Evolutionary conservation across 1,139 yeast genomes (phyloP).

Genomic region (Arxiozyma slooffiae): DNA sequence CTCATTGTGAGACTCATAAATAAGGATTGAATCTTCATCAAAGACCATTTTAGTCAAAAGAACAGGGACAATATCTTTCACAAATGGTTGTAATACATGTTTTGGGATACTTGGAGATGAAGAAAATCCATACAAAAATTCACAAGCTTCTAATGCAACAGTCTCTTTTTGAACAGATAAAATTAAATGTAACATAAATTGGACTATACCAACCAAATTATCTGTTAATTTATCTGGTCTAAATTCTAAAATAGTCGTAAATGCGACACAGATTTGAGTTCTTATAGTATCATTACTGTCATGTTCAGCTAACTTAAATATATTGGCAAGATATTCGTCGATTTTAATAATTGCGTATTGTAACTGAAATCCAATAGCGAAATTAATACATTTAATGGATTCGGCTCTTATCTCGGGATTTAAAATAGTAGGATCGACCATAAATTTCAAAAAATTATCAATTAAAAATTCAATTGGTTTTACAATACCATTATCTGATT

Average conservation of each 20-base stretch:
- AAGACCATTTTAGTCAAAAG: slow-evolving; percentile 78
- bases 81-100: slow-evolving; percentile 44
- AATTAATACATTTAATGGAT: slow-evolving; percentile 66
- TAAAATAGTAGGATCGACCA: slow-evolving; percentile 33
- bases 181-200: slow-evolving; percentile 75
- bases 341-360: slow-evolving; percentile 55
- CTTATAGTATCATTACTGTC: slow-evolving; percentile 55
- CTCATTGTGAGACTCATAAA: slow-evolving; percentile 56
- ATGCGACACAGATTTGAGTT: slow-evolving; percentile 68
- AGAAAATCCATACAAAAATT: slow-evolving; percentile 70
- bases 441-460: slow-evolving; percentile 50
- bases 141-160: slow-evolving; percentile 88
- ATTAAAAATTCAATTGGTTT: slow-evolving; percentile 59
- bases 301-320: slow-evolving; percentile 52
- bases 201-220: slow-evolving; percentile 74
- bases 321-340: slow-evolving; percentile 53
- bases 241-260: slow-evolving; percentile 61
- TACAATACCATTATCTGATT: slow-evolving; percentile 22
- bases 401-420: slow-evolving; percentile 47
- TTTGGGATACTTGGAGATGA: slow-evolving; percentile 48
- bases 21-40: slow-evolving; percentile 67
- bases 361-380: slow-evolving; percentile 58
- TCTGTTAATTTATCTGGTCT: slow-evolving; percentile 75
- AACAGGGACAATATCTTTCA: slow-evolving; percentile 60
- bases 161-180: slow-evolving; percentile 47